A percentile compares a stretch with the other conserved stretches of the same genome.
These are phyloP conservation scores for Suillus hirtellus DNA, from an alignment of 768 basidiomycete genomes.

Conservation along the genomic window DNA sequence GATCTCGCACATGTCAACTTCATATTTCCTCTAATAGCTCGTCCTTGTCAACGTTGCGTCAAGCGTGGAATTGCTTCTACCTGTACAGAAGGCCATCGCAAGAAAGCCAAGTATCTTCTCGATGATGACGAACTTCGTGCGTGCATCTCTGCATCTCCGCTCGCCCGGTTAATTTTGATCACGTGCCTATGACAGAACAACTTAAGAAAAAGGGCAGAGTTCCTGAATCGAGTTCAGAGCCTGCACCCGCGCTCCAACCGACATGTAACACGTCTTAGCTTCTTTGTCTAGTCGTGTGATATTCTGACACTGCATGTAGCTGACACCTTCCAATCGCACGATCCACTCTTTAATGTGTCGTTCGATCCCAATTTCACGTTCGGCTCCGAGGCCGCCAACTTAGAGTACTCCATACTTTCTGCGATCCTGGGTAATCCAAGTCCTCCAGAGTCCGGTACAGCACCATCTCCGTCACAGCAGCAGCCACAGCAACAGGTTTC, in stretches of 20 bases:
- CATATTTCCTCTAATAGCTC: slow-evolving; percentile 53
- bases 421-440: slow-evolving; percentile 84
- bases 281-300: slow-evolving; percentile 6
- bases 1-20: slow-evolving; percentile 15
- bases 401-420: slow-evolving; percentile 94
- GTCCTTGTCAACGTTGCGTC: slow-evolving; percentile 93
- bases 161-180: slow-evolving; percentile 18
- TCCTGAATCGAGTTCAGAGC: slow-evolving; percentile 34
- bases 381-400: slow-evolving; percentile 87
- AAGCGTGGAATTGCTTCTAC: slow-evolving; percentile 88
- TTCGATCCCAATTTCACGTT: slow-evolving; percentile 68
- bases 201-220: slow-evolving; percentile 30
- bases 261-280: slow-evolving; percentile 29
- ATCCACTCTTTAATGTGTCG: slow-evolving; percentile 56
- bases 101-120: slow-evolving; percentile 96
- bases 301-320: slow-evolving; percentile 33
- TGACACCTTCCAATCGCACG: slow-evolving; percentile 53
- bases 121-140: slow-evolving; percentile 91
- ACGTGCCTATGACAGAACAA: slow-evolving; percentile 39
- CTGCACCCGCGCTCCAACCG: slow-evolving; percentile 26
- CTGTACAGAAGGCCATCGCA: slow-evolving; percentile 93
- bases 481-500: slow-evolving; percentile 16
- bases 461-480: slow-evolving; percentile 33
- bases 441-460: slow-evolving; percentile 36
- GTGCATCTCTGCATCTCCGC: slow-evolving; percentile 22